Percentiles rank a stretch among this genome's conserved stretches.
phyloP scores from a whole-genome alignment of 2,329 filamentous ascomycete species.

The Monilinia vaccinii-corymbosi region DNA sequence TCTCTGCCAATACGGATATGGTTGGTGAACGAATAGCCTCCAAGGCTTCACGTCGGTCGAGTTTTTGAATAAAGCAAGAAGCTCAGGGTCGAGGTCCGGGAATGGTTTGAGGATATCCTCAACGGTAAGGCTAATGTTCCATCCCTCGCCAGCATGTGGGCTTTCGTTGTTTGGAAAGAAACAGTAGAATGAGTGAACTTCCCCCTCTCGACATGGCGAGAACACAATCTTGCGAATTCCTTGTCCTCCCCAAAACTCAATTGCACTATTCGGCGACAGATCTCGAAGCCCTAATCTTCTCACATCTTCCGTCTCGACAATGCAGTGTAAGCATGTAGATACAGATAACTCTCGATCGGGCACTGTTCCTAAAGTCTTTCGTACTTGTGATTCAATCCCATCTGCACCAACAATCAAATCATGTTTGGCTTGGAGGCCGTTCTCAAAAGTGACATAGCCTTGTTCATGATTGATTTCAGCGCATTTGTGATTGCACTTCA shows the following conservation, averaged over 20 bases:
- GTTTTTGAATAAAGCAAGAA: conserved; percentile 22
- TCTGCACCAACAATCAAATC: conserved; percentile 39
- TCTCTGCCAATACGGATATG: conserved; percentile 48
- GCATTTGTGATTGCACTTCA: conserved; percentile 42
- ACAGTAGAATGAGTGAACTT: conserved; percentile 33
- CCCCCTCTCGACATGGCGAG: conserved; percentile 32
- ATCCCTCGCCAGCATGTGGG: conserved; percentile 23
- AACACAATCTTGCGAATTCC: conserved; percentile 35
- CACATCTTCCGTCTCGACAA: conserved; percentile 26
- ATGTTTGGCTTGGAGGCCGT: conserved; percentile 23
- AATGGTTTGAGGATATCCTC: conserved; percentile 54
- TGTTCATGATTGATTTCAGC: conserved; percentile 39
- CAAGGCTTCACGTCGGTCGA: conserved; percentile 27
- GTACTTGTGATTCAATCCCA: conserved; percentile 55
- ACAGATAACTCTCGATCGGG: conserved; percentile 30
- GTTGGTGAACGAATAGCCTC: conserved; percentile 38
- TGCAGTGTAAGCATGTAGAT: conserved; percentile 32
- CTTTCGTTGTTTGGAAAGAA: conserved; percentile 28
- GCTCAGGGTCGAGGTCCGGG: conserved; percentile 43
- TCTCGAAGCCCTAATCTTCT: conserved; percentile 20
- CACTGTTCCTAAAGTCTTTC: conserved; percentile 47
- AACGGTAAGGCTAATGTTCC: conserved; percentile 30
- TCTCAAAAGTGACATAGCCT: conserved; percentile 35
- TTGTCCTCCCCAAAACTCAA: conserved; percentile 31
- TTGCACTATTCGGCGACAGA: conserved; percentile 20